Evolutionary conservation across 1,139 yeast species (phyloP).

Genomic region (Debaryomycetaceae sp.): DNA sequence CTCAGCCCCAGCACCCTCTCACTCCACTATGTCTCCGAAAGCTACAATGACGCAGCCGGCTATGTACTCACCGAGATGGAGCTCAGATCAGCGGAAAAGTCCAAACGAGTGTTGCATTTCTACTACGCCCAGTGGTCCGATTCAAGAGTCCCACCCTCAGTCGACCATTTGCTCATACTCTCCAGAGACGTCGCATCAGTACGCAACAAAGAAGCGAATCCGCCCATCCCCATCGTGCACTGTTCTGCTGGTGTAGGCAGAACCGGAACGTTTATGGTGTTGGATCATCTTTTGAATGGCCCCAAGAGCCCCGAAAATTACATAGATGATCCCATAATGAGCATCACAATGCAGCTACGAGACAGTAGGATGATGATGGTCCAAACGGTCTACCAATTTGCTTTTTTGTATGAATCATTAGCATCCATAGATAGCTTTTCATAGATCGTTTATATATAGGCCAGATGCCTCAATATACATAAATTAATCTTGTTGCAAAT

Average conservation of each 20-base stretch:
- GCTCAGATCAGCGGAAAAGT: conserved; percentile 17
- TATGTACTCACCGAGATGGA: conserved; percentile 26
- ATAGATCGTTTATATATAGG: neutral
- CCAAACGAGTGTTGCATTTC: conserved; percentile 47
- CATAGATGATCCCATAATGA: conserved; percentile 22
- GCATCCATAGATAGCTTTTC: neutral
- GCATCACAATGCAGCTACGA: conserved; percentile 45
- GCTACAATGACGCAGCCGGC: conserved; percentile 18
- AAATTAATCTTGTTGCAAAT: neutral
- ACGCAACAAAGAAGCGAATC: conserved; percentile 5
- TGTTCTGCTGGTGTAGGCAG: conserved; percentile 88
- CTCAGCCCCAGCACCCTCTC: conserved; percentile 21
- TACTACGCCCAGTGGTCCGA: conserved; percentile 60
- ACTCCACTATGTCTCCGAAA: conserved; percentile 17
- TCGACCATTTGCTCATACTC: conserved; percentile 33
- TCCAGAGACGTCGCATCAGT: conserved; percentile 21
- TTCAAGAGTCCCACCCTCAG: conserved; percentile 44
- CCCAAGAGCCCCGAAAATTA: conserved; percentile 5
- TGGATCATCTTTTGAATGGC: conserved; percentile 43
- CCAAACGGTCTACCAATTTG: conserved; percentile 56
- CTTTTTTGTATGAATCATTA: conserved; percentile 39
- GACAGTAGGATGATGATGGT: conserved; percentile 64
- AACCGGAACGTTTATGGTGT: conserved; percentile 72
- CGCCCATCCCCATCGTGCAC: conserved; percentile 50
- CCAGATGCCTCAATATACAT: neutral